Evolutionary conservation across 169 alveolate species (phyloP).

Genomic region (Cryptosporidium baileyi): DNA sequence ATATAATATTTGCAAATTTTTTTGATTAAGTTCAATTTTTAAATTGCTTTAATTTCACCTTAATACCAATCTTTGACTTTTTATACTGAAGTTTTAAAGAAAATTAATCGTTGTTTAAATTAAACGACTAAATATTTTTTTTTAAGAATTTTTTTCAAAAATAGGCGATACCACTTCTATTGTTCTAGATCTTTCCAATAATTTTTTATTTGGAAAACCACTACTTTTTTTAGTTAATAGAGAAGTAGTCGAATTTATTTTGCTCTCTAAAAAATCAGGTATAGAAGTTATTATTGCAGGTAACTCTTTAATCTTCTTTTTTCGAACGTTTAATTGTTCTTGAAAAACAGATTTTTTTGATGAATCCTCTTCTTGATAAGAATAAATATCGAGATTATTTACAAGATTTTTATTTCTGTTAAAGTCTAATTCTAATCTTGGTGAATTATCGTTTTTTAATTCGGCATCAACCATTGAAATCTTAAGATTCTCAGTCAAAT

Average conservation of each 20-base stretch:
- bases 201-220: constrained; percentile 2
- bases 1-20: neutral
- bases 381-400: neutral
- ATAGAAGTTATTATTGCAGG: constrained; percentile 28
- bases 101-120: too few relatives aligned
- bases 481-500: neutral
- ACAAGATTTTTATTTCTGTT: neutral
- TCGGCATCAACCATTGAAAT: neutral
- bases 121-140: too few relatives aligned
- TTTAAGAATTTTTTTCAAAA: neutral
- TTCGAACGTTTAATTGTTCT: neutral
- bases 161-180: constrained; percentile 20
- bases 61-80: neutral
- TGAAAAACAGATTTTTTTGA: neutral
- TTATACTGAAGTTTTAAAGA: neutral
- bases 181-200: neutral
- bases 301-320: neutral
- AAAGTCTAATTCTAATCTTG: neutral
- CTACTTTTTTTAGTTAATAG: too few relatives aligned
- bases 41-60: neutral
- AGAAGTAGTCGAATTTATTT: too few relatives aligned
- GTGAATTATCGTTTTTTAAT: neutral
- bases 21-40: neutral
- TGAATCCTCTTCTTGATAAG: neutral
- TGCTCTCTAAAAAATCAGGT: constrained; percentile 49